Percentiles rank a stretch among this genome's conserved stretches.
Conservation (phyloP, 2,329 filamentous ascomycete genomes). For the Emericellopsis atlantica region DNA sequence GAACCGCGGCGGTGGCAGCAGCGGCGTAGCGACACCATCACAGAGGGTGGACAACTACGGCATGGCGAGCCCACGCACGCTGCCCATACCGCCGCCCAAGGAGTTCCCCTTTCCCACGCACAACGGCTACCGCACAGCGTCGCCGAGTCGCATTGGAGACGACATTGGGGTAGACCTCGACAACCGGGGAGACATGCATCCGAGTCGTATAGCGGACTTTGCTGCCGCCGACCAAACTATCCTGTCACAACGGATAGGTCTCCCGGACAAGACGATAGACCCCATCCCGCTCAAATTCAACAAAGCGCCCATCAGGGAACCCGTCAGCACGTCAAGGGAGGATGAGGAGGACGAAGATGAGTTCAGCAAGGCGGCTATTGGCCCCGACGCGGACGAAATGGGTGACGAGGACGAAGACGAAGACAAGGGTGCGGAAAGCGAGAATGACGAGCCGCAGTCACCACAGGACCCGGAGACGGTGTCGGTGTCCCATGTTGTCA, state of each 20-base stretch:
- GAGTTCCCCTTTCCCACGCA: slow-evolving; percentile 26
- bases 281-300: slow-evolving; percentile 35
- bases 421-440: slow-evolving; percentile 5
- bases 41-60: slow-evolving; percentile 3
- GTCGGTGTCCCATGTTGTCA: slow-evolving; percentile 66
- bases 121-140: slow-evolving; percentile 25
- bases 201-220: slow-evolving; percentile 32
- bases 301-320: slow-evolving; percentile 14
- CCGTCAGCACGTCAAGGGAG: slow-evolving; percentile 6
- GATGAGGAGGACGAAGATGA: slow-evolving; percentile 9
- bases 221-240: slow-evolving; percentile 53
- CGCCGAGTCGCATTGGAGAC: slow-evolving; percentile 21
- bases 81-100: slow-evolving; percentile 23
- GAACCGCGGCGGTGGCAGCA: slow-evolving; percentile 13
- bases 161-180: slow-evolving; percentile 3
- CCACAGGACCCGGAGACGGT: slow-evolving; percentile 26
- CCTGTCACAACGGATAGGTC: slow-evolving; percentile 38
- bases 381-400: slow-evolving; percentile 2
- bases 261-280: slow-evolving; percentile 24
- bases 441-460: slow-evolving; percentile 3
- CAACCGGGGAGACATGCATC: background rate
- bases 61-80: slow-evolving; percentile 14
- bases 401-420: slow-evolving; percentile 12
- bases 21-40: slow-evolving; percentile 16
- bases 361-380: slow-evolving; percentile 1